A percentile compares a stretch with the other conserved stretches of the same genome.
Evolutionary conservation across 1,284 basidiomycete species (phyloP).

Genomic region (Schizopora paradoxa): DNA sequence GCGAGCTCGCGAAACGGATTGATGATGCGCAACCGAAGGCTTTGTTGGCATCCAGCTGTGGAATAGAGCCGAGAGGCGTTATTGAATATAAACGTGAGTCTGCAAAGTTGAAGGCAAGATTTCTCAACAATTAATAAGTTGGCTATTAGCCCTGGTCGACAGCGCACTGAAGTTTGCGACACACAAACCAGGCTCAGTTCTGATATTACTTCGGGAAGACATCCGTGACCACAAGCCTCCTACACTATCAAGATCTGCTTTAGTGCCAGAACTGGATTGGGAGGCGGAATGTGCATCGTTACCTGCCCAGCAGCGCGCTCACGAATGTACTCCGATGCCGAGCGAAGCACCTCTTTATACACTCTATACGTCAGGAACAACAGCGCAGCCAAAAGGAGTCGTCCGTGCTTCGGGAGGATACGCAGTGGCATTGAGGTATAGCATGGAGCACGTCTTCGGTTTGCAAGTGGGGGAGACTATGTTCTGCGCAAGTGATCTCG

Average conservation of each 20-base stretch:
- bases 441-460: conserved; percentile 6
- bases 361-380: conserved; percentile 3
- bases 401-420: background rate
- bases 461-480: background rate
- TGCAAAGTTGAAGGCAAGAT: background rate
- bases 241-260: background rate
- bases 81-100: conserved; percentile 5
- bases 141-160: background rate
- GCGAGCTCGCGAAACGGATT: conserved; percentile 4
- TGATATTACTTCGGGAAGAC: background rate
- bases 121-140: background rate
- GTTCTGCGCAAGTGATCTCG: conserved; percentile 1
- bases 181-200: background rate
- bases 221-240: background rate
- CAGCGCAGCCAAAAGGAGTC: conserved; percentile 1
- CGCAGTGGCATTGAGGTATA: conserved; percentile 1
- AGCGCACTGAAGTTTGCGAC: background rate
- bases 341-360: conserved; percentile 2
- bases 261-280: background rate
- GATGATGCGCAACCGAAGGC: conserved; percentile 2
- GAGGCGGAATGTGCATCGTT: background rate
- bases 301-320: background rate
- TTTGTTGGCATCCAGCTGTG: conserved; percentile 2
- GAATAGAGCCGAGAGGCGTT: background rate
- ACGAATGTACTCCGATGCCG: conserved; percentile 1